Base-by-base conservation (phyloP, 2,329 filamentous ascomycete genomes). In the Penicillium sp. region DNA sequence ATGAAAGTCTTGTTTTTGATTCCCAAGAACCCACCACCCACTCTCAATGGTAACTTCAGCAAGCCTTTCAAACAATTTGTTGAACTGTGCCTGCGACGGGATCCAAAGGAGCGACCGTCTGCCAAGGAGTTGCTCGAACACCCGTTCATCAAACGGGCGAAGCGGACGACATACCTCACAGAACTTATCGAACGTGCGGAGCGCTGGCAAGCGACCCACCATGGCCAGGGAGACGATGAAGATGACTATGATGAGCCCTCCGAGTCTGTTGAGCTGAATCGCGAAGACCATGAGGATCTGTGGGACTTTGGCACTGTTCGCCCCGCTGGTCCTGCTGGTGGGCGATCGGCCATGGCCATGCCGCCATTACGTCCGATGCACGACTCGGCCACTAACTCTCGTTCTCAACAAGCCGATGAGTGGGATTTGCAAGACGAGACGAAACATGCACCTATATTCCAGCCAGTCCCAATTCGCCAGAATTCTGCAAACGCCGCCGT, bases 1-100 rank as follows among this genome's bases (percentile, higher is more conserved):
- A 98, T 98, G 93, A 98, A 98, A 74, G 93, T 98, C 2, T 80
- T 98, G 8, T 98, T 98, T 71, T 82, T 98, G 49, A 98, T 98
- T 53, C 93, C 93, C 1, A 98, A 97, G 77, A 97, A 97, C 69
- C 85, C 91, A 0, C 90, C 93, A 1, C 95, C 93, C 1, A 82
- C 86, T 26, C 80, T 98, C 31, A 88, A 92, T 63, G 91, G 90
- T 16, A 89, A 91, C 67, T 95, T 93, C 69, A 91, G 88, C 64
- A 92, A 88, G 67, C 82, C 87, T 0, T 95, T 93, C 77, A 93
- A 93, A 71, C 91, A 93, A 53, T 93, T 93, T 68, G 83, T 93
- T 53, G 89, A 92, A 65, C 78, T 91, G 9, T 98, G 95, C 72
- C 77, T 98, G 64, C 88, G 92, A 63, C 88, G 95, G 59, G 93